Percentiles rank a stretch among this genome's conserved stretches.
Evolutionary conservation across 1,139 yeast species (phyloP).

Genomic region (Candida albicans): DNA sequence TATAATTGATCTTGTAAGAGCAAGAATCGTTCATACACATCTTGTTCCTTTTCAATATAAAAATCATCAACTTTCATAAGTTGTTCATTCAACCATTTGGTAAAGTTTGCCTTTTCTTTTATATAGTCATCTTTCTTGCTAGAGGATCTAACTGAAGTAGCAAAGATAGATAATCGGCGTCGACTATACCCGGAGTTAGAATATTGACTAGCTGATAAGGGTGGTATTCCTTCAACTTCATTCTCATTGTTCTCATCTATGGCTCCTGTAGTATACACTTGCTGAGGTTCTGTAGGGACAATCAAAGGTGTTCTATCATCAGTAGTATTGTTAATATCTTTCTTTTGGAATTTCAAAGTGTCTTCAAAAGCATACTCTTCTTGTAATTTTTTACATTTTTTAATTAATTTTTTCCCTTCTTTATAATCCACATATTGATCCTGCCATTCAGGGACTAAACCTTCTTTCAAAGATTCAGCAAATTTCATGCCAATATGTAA

Average conservation of each 20-base stretch:
- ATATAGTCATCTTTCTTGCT: constrained; percentile 20
- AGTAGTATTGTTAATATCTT: constrained; percentile 3
- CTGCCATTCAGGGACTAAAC: constrained; percentile 83
- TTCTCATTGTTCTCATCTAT: neutral
- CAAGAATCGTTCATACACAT: constrained; percentile 58
- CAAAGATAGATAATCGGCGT: constrained; percentile 19
- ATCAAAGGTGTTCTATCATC: constrained; percentile 34
- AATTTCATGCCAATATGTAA: constrained; percentile 51
- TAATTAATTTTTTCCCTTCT: constrained; percentile 43
- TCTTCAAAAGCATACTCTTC: constrained; percentile 13
- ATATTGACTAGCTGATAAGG: constrained; percentile 1
- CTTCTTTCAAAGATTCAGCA: constrained; percentile 58
- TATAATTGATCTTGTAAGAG: constrained; percentile 68
- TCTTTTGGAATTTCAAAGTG: neutral
- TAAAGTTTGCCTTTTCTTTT: constrained; percentile 46
- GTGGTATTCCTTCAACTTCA: neutral
- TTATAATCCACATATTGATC: constrained; percentile 79
- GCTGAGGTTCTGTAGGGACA: constrained; percentile 8
- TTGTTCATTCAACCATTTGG: constrained; percentile 62
- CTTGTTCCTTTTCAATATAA: constrained; percentile 59
- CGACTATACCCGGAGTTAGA: constrained; percentile 2
- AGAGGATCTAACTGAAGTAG: constrained; percentile 20
- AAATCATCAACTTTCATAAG: constrained; percentile 60
- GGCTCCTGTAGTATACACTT: constrained; percentile 7
- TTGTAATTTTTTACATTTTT: constrained; percentile 14